Conservation (phyloP, 495 filamentous ascomycete species). For the Aspergillus nidulans region DNA sequence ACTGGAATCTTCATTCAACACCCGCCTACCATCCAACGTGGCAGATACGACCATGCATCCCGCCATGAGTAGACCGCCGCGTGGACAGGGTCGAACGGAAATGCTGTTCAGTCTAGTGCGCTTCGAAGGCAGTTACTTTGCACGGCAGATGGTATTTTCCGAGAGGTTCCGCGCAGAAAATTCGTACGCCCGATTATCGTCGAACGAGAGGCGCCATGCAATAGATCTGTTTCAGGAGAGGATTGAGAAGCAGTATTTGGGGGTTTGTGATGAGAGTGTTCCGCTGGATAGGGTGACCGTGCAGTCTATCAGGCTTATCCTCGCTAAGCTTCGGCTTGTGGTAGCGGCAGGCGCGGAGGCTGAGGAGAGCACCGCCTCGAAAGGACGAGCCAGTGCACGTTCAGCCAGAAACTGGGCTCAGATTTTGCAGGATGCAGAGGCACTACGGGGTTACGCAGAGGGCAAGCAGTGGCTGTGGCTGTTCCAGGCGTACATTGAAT, state of each 20-base stretch:
- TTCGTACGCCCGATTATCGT: constrained; percentile 7
- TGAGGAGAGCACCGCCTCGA: neutral
- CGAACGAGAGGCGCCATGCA: constrained; percentile 48
- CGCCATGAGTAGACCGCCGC: constrained; percentile 50
- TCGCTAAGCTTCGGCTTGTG: constrained; percentile 59
- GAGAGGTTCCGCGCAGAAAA: constrained; percentile 22
- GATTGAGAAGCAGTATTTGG: constrained; percentile 60
- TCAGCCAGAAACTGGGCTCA: constrained; percentile 26
- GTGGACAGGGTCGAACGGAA: constrained; percentile 57
- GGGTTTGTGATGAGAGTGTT: constrained; percentile 48
- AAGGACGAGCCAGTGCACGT: neutral
- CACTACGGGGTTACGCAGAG: constrained; percentile 13
- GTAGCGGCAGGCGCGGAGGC: constrained; percentile 16
- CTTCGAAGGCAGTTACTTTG: constrained; percentile 45
- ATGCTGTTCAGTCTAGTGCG: constrained; percentile 68
- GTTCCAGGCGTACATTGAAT: constrained; percentile 75
- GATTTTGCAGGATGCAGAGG: constrained; percentile 45
- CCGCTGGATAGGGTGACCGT: constrained; percentile 64
- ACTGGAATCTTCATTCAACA: constrained; percentile 58
- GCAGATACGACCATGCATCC: constrained; percentile 64
- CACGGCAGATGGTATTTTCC: constrained; percentile 28
- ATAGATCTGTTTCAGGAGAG: constrained; percentile 52
- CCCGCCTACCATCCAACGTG: constrained; percentile 58
- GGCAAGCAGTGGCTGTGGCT: constrained; percentile 41
- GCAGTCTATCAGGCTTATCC: constrained; percentile 58